Evolutionary conservation across 176 grass and related monocot genomes (phyloP), one percentile per base, ranked within the genome.

Genomic region (Saccharum officinarum): DNA sequence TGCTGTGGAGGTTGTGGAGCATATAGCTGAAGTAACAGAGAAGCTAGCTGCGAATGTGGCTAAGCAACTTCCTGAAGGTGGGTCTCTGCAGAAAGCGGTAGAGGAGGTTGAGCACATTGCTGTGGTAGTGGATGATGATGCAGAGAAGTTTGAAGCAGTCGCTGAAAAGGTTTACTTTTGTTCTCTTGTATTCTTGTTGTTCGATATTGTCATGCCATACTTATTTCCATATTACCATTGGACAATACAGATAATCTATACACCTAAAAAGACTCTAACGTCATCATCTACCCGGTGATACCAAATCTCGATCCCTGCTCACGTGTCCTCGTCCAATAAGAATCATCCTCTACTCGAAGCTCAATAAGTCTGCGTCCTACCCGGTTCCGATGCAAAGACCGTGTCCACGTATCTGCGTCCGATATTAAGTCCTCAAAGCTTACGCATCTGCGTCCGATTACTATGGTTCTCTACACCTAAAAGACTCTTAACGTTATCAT

Each of bases 141-240:
- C 87, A 37, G 85, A 90, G 84, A 88, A 85, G 71, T 80, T 88
- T 87, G 91, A 98, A 86, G 72, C 80, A 17, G 44, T 98, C 50
- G 31, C 82, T 84, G 70, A 90, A 37, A 98, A 93, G 92, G 95
- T 98, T 31, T 16, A 66, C 1, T 71, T 70, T 2, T 10, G 10
- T 66, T 49, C 39, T 77, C 11, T n/a, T n/a, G n/a, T n/a, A n/a
- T n/a, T n/a, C n/a, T n/a, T n/a, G 14, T 77, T 3, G 23, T 50
- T 77, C 10, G 18, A 69, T 77, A 22, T 13, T 69, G 0, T 3
- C 22, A 70, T 47, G 10, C 11, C 67, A 16, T 20, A 45, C 37
- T 26, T 23, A 68, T 75, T 59, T 40, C 10, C 38, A 28, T 74
- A 76, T 69, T 60, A 66, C n/a, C 25, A 14, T 36, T 54, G 50